Conservation (phyloP, 2,329 filamentous ascomycete genomes). For the Aspergillus puulaauensis region DNA sequence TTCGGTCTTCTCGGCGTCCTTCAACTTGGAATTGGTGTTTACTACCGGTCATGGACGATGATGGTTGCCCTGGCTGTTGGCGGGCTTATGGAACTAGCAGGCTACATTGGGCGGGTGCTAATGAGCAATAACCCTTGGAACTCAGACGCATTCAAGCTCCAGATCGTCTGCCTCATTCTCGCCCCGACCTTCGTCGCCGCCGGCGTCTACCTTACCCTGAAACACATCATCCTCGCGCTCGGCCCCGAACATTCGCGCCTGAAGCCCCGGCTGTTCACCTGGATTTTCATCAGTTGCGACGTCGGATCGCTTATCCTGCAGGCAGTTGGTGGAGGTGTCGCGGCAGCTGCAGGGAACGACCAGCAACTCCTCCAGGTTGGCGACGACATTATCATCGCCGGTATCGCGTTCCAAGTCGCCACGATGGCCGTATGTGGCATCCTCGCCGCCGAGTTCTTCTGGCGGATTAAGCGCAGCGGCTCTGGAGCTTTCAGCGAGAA, state of each 20-base stretch:
- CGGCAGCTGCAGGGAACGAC: constrained; percentile 50
- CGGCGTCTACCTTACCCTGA: constrained; percentile 57
- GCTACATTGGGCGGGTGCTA: constrained; percentile 57
- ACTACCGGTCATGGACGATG: constrained; percentile 57
- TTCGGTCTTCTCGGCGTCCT: constrained; percentile 50
- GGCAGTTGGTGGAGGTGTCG: constrained; percentile 57
- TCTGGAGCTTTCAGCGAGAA: constrained; percentile 28
- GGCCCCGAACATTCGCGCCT: constrained; percentile 51
- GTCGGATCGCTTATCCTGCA: constrained; percentile 60
- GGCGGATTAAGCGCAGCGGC: constrained; percentile 30
- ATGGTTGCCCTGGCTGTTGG: constrained; percentile 51
- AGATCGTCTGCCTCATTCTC: constrained; percentile 57
- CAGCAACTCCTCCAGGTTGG: constrained; percentile 45
- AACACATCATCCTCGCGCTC: constrained; percentile 57
- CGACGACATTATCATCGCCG: constrained; percentile 58
- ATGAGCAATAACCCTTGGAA: constrained; percentile 55
- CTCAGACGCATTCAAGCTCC: constrained; percentile 51
- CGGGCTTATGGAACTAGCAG: constrained; percentile 52
- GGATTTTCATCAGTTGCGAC: constrained; percentile 62
- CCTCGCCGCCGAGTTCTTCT: constrained; percentile 47
- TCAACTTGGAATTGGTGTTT: constrained; percentile 51
- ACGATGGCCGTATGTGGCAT: constrained; percentile 44
- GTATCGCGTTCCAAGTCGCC: constrained; percentile 58
- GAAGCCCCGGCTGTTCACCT: constrained; percentile 53
- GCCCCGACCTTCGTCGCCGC: constrained; percentile 57